phyloP scores from a whole-genome alignment of 805 yeast genomes.

The Grigorovia transvaalensis region DNA sequence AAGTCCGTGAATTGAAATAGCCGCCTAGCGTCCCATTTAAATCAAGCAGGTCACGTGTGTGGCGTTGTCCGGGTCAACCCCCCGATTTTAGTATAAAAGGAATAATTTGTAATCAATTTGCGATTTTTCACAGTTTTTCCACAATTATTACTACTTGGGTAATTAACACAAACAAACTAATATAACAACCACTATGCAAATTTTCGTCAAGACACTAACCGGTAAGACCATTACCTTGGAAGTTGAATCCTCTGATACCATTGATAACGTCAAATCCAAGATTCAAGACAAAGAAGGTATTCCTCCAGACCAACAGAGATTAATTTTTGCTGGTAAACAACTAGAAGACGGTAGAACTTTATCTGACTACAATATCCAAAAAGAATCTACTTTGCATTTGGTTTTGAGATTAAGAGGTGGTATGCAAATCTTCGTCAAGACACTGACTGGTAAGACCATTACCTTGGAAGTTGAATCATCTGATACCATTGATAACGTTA shows the following conservation, averaged over 20 bases:
- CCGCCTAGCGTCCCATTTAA: background rate
- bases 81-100: background rate
- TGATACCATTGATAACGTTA: conserved; percentile 89
- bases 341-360: conserved; percentile 92
- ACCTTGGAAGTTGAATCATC: conserved; percentile 91
- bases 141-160: background rate
- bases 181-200: conserved; percentile 50
- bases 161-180: background rate
- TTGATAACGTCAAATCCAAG: conserved; percentile 90
- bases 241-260: conserved; percentile 87
- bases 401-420: conserved; percentile 82
- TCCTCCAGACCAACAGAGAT: conserved; percentile 94
- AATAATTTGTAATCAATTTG: background rate
- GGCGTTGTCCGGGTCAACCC: background rate
- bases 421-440: conserved; percentile 92
- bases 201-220: conserved; percentile 80
- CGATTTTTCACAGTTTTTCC: background rate
- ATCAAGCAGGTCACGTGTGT: background rate
- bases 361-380: conserved; percentile 91
- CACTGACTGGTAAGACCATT: conserved; percentile 95
- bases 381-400: conserved; percentile 80
- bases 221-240: conserved; percentile 85
- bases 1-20: background rate
- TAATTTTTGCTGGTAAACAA: conserved; percentile 94
- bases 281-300: conserved; percentile 95